Percentiles rank a stretch among this genome's conserved stretches.
phyloP scores from a whole-genome alignment of 139 green algal species.

The Pseudopediastrum boryanum region DNA sequence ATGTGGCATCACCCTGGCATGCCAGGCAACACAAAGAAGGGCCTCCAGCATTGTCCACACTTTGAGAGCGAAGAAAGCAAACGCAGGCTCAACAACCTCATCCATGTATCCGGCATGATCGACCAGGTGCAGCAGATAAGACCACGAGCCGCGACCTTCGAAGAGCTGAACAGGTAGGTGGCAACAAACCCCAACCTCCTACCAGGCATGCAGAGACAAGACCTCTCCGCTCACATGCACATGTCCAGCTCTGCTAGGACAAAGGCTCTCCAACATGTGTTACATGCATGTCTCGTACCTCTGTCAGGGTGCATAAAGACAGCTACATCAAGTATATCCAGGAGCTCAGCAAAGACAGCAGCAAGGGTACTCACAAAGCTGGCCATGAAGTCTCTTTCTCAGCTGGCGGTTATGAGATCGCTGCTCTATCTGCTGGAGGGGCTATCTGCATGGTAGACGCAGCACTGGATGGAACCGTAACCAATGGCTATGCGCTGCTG shows the following conservation, averaged over 20 bases:
- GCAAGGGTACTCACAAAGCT: constrained; percentile 7
- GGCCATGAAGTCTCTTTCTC: constrained; percentile 9
- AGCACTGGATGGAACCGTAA: constrained; percentile 19
- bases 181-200: neutral
- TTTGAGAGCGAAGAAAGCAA: constrained; percentile 37
- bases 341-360: constrained; percentile 29
- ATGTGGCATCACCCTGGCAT: constrained; percentile 26
- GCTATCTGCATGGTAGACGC: constrained; percentile 15
- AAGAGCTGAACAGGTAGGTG: constrained; percentile 21
- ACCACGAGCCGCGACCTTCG: constrained; percentile 5
- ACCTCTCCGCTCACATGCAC: neutral
- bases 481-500: constrained; percentile 24
- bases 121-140: constrained; percentile 21
- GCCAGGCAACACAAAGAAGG: neutral
- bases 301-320: constrained; percentile 18
- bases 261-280: neutral
- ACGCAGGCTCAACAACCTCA: constrained; percentile 17
- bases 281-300: neutral
- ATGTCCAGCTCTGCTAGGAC: neutral
- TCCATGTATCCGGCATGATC: constrained; percentile 24
- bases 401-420: constrained; percentile 31
- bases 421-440: constrained; percentile 25
- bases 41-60: constrained; percentile 16
- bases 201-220: neutral
- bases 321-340: constrained; percentile 14